These are phyloP conservation scores for Danielia oregonensis DNA, from an alignment of 805 yeast species.

Conservation along the genomic window DNA sequence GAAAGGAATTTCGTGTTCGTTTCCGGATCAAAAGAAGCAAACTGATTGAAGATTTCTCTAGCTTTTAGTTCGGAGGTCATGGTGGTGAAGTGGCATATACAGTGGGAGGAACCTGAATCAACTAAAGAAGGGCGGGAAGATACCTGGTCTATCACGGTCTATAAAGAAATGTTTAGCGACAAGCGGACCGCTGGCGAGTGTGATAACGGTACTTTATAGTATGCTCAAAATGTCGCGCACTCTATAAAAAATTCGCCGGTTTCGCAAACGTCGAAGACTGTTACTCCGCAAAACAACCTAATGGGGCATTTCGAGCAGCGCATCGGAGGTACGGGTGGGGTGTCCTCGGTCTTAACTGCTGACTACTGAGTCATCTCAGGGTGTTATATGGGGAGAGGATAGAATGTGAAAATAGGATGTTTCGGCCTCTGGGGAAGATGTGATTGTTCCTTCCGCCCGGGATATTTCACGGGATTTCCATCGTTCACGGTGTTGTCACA, in stretches of 20 bases:
- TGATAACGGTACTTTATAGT: neutral
- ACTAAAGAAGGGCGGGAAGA: neutral
- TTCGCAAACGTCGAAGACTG: neutral
- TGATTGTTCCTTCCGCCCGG: too few relatives aligned
- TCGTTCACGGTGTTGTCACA: neutral
- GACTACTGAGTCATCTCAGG: too few relatives aligned
- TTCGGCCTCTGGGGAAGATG: too few relatives aligned
- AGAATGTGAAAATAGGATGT: too few relatives aligned
- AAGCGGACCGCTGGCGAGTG: neutral
- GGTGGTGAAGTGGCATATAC: conserved; percentile 1
- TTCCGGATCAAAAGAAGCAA: conserved; percentile 25
- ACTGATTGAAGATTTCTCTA: conserved; percentile 35
- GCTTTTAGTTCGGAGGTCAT: conserved; percentile 18
- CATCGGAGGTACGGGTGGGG: neutral
- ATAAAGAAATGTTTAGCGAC: neutral
- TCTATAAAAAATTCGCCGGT: neutral
- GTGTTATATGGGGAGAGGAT: too few relatives aligned
- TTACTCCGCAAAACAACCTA: conserved; percentile 2
- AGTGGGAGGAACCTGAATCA: neutral
- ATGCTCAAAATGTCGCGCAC: conserved; percentile 1
- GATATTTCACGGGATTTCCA: too few relatives aligned
- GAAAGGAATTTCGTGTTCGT: conserved; percentile 24
- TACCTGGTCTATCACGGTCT: neutral
- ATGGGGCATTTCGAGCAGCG: neutral
- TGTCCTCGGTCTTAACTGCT: neutral